These are phyloP conservation scores for Akanthomyces uredinophilus DNA, from an alignment of 2,329 filamentous ascomycete genomes.

Conservation along the genomic window DNA sequence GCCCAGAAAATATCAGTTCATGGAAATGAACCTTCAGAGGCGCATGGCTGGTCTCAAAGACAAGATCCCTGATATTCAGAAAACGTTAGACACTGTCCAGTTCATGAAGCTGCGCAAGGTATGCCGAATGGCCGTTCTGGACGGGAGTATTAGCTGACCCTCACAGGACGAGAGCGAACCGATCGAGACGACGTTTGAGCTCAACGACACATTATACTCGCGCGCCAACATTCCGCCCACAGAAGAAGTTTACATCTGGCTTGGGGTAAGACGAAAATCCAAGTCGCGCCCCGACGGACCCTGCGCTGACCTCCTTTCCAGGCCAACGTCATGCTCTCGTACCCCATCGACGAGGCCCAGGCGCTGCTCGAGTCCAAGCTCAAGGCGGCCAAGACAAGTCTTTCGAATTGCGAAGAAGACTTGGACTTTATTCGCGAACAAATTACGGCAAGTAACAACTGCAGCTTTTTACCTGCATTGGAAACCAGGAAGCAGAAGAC, in stretches of 20 bases:
- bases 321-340: slow-evolving; percentile 97
- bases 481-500: not conserved
- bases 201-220: slow-evolving; percentile 93
- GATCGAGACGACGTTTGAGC: slow-evolving; percentile 88
- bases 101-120: slow-evolving; percentile 78
- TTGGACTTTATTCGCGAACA: slow-evolving; percentile 93
- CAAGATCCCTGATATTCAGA: slow-evolving; percentile 95
- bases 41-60: slow-evolving; percentile 77
- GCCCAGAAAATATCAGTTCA: slow-evolving; percentile 94
- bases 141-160: slow-evolving; percentile 18
- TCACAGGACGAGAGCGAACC: slow-evolving; percentile 53
- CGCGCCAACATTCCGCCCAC: slow-evolving; percentile 78
- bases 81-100: slow-evolving; percentile 85
- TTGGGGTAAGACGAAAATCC: slow-evolving; percentile 59
- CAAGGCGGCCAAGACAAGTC: slow-evolving; percentile 68
- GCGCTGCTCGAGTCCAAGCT: slow-evolving; percentile 72
- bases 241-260: slow-evolving; percentile 92
- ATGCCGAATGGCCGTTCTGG: slow-evolving; percentile 13
- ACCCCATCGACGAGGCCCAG: slow-evolving; percentile 84
- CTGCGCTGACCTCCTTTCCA: slow-evolving; percentile 31
- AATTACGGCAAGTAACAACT: slow-evolving; percentile 64
- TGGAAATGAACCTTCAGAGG: slow-evolving; percentile 90
- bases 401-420: slow-evolving; percentile 92
- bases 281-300: not conserved
- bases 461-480: not conserved